A percentile compares a stretch with the other conserved stretches of the same genome.
Conservation (phyloP, 306 rosid genomes). For the Ziziphus jujuba region DNA sequence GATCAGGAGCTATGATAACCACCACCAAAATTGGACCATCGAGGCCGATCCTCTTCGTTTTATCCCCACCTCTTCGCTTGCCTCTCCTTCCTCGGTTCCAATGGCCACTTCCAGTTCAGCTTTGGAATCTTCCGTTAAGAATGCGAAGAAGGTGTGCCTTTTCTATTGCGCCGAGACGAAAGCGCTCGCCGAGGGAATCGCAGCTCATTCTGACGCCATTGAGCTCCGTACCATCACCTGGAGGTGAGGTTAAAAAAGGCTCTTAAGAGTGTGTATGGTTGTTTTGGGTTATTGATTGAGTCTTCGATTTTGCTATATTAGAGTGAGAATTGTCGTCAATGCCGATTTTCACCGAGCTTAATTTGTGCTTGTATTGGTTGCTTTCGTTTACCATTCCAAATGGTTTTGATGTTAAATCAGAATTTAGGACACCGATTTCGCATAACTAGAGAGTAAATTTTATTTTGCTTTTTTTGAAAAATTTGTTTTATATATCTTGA, state of each 20-base stretch:
- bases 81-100: slow-evolving; percentile 30
- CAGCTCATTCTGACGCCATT: slow-evolving; percentile 64
- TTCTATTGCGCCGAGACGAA: slow-evolving; percentile 83
- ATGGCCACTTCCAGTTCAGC: slow-evolving; percentile 47
- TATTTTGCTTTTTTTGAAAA: neutral
- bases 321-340: slow-evolving; percentile 2
- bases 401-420: neutral
- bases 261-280: neutral
- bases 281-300: too few species aligned
- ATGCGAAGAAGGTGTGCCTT: slow-evolving; percentile 66
- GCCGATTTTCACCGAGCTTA: neutral
- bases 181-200: slow-evolving; percentile 69
- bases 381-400: neutral
- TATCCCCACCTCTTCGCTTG: slow-evolving; percentile 30
- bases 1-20: slow-evolving; percentile 55
- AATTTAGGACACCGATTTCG: neutral
- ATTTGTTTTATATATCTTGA: neutral
- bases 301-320: neutral
- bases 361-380: neutral
- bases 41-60: slow-evolving; percentile 42
- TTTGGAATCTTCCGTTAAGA: slow-evolving; percentile 37
- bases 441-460: neutral
- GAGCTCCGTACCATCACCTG: slow-evolving; percentile 74
- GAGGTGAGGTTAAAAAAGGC: slow-evolving; percentile 44
- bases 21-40: slow-evolving; percentile 42